Base-by-base conservation (phyloP, 2,329 filamentous ascomycete species). In the Elsinoe australis region DNA sequence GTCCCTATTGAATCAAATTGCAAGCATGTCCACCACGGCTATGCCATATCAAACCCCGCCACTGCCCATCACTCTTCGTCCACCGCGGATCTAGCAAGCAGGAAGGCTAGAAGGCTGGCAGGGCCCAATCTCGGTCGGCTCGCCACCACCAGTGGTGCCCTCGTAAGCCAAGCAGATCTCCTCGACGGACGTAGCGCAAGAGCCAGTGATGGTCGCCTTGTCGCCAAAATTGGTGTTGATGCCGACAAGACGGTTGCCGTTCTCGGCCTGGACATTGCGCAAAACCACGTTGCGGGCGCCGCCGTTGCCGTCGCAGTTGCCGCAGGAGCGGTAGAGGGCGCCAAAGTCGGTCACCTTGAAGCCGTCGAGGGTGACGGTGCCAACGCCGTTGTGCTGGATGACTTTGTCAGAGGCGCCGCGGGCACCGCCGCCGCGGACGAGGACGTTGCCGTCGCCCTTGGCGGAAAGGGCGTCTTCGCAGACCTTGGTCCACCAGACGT, bases 161-260 rank as follows among this genome's bases (percentile, higher is more conserved):
- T 61, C 52, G 54, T 62, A 67, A 49, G 61, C 60, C 14, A 56
- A 52, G 52, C 65, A 67, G 48, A 66, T 61, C n/a, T 59, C 58
- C 18, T 52, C 53, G 41, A 67, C 62, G 17, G 54, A 54, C 17
- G 59, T 60, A 33, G 58, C 61, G 54, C 64, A 66, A 9, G 65
- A 65, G 52, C 70, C 69, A 49, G 62, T 66, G 52, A 72, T 64
- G 4, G 58, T 65, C 36, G 67, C 67, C 1, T 66, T 71, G 54
- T 73, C 70, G 28, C 70, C 71, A 53, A 69, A 74, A 66, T 74
- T 76, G 49, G 64, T 65, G 64, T 74, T 75, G 59, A 75, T 73
- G 39, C 71, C 71, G 52, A 65, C 68, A 24, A 72, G 63, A n/a
- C 64, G 61, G 42, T 64, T 57, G 51, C 72, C 72, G 49, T 64